These are phyloP conservation scores for Chaetothyriales sp. DNA, from an alignment of 2,329 filamentous ascomycete genomes.

Conservation along the genomic window DNA sequence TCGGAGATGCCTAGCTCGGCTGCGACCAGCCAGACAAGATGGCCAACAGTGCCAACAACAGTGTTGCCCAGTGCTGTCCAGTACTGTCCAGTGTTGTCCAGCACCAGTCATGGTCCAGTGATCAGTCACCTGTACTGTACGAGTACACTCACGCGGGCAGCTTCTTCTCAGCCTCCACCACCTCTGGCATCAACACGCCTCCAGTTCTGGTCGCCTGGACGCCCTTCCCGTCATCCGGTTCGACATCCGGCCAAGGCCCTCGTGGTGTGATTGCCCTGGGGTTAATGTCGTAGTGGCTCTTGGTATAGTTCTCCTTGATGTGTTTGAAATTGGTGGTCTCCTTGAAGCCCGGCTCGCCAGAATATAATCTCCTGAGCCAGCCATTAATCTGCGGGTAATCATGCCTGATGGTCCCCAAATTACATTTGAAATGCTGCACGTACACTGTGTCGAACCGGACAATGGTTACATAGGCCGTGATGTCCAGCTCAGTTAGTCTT, in stretches of 20 bases:
- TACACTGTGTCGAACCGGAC: slow-evolving; percentile 48
- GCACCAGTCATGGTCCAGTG: no score
- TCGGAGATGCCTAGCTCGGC: neutral
- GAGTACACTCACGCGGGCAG: slow-evolving; percentile 2
- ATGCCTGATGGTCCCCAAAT: slow-evolving; percentile 44
- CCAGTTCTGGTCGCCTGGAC: slow-evolving; percentile 35
- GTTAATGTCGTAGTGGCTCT: slow-evolving; percentile 45
- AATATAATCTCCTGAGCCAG: slow-evolving; percentile 46
- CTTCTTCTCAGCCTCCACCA: slow-evolving; percentile 12
- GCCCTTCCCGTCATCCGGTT: slow-evolving; percentile 29
- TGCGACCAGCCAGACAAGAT: neutral
- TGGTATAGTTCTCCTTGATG: slow-evolving; percentile 55
- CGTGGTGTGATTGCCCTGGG: slow-evolving; percentile 47
- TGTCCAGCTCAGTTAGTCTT: slow-evolving; percentile 43
- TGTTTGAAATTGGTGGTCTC: slow-evolving; percentile 50
- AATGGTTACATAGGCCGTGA: slow-evolving; percentile 42
- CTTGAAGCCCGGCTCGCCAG: slow-evolving; percentile 37
- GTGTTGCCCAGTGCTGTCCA: no score
- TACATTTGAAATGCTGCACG: slow-evolving; percentile 53
- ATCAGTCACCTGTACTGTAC: no score
- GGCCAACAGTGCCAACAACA: neutral
- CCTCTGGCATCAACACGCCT: slow-evolving; percentile 22
- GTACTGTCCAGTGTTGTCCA: no score
- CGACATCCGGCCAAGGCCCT: slow-evolving; percentile 45
- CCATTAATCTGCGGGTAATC: slow-evolving; percentile 46